phyloP scores from a whole-genome alignment of 2,329 filamentous ascomycete genomes.

The Gaeumannomyces sp. region DNA sequence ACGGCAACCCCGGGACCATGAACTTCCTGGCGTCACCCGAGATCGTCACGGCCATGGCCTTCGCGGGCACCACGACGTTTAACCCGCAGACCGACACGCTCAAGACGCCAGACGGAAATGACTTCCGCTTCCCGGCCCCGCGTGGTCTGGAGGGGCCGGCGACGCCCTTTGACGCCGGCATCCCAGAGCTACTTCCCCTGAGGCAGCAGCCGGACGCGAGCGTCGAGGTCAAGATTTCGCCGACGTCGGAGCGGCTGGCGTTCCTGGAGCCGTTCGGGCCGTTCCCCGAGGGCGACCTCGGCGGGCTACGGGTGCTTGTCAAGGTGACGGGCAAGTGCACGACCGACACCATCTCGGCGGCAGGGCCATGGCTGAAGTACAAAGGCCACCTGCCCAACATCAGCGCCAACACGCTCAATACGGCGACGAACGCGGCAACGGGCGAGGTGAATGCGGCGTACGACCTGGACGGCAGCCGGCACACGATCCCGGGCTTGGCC shows the following conservation, averaged over 20 bases:
- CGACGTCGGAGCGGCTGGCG: conserved; percentile 84
- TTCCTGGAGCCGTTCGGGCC: conserved; percentile 83
- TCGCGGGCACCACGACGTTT: conserved; percentile 87
- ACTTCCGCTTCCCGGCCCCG: conserved; percentile 81
- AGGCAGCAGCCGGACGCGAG: conserved; percentile 67
- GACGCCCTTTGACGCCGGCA: conserved; percentile 69
- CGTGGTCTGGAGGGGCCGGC: conserved; percentile 59
- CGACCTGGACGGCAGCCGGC: conserved; percentile 68
- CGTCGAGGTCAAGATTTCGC: conserved; percentile 70
- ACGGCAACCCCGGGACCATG: conserved; percentile 95
- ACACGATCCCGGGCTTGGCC: conserved; percentile 82
- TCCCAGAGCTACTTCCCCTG: conserved; percentile 55
- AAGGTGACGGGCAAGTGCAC: conserved; percentile 98
- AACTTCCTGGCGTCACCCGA: conserved; percentile 98
- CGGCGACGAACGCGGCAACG: conserved; percentile 85
- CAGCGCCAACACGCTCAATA: conserved; percentile 93
- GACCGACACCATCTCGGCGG: conserved; percentile 96
- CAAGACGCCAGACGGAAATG: conserved; percentile 68
- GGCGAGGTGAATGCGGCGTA: conserved; percentile 90
- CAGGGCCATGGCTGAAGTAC: conserved; percentile 97
- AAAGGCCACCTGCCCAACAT: conserved; percentile 99
- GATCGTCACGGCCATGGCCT: conserved; percentile 92
- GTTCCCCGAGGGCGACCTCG: conserved; percentile 72
- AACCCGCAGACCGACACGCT: conserved; percentile 89
- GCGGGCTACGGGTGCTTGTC: conserved; percentile 78